A percentile compares a stretch with the other conserved stretches of the same genome.
These are phyloP conservation scores for Boletus edulis DNA, from an alignment of 768 basidiomycete species.

Conservation along the genomic window DNA sequence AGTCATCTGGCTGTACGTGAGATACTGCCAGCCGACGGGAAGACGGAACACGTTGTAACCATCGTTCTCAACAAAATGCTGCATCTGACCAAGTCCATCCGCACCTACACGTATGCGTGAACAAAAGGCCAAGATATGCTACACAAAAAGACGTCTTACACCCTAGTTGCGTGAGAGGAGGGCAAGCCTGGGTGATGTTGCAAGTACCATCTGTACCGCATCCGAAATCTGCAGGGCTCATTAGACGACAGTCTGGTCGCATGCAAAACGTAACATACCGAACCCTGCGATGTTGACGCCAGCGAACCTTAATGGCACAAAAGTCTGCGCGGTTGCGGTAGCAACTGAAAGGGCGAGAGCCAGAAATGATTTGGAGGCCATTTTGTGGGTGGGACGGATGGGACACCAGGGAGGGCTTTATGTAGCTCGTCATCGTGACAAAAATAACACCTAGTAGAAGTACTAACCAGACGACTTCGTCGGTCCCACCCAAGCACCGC, in stretches of 20 bases:
- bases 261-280: conserved; percentile 18
- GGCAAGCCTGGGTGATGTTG: conserved; percentile 36
- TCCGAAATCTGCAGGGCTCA: conserved; percentile 38
- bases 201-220: conserved; percentile 46
- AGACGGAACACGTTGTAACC: conserved; percentile 58
- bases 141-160: conserved; percentile 26
- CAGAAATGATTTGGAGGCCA: conserved; percentile 19
- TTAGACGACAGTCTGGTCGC: neutral
- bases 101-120: conserved; percentile 1
- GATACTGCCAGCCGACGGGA: conserved; percentile 60
- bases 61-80: conserved; percentile 55
- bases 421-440: neutral
- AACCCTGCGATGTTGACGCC: conserved; percentile 58
- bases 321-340: conserved; percentile 16
- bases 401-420: conserved; percentile 3
- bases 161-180: conserved; percentile 45
- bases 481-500: neutral
- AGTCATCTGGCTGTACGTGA: conserved; percentile 37
- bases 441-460: conserved; percentile 9
- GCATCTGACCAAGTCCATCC: conserved; percentile 48
- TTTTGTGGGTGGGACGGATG: conserved; percentile 2
- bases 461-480: neutral
- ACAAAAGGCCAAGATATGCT: neutral
- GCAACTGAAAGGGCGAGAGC: conserved; percentile 6
- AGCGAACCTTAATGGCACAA: conserved; percentile 31